Base-by-base conservation (phyloP, 2,329 filamentous ascomycete species). In the Graphiopsis chlorocephala region DNA sequence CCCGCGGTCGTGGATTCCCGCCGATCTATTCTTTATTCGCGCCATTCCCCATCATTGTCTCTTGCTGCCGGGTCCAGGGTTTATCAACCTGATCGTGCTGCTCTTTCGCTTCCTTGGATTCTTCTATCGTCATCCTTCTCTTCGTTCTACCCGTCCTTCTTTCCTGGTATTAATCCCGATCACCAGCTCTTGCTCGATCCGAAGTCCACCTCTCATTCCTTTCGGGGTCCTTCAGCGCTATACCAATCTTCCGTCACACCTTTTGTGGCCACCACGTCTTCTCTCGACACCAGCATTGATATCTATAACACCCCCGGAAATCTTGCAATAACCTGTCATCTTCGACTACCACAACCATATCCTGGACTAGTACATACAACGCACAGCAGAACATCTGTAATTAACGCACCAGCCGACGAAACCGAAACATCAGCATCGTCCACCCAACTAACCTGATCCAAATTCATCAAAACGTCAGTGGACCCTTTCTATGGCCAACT, bases 11-110 rank as follows among this genome's bases (percentile, higher is more conserved):
- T 66, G 62, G 57, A 65, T 64, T 60, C 62, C 59, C 63, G 69
- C 69, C 69, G 70, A 73, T 72, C 70, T 71, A 66, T 63, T 69
- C 70, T 69, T 67, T 69, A 69, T 67, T 68, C 65, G 65, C 66
- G 66, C 65, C 64, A 59, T 65, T 67, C 67, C 66, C 69, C 68
- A 68, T 67, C 66, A 64, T 64, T 66, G 65, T 59, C 66, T 68
- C 70, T 65, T 64, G 68, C 65, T 23, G 64, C 65, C 64, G 61
- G 63, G 65, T 70, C 70, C 71, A 73, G 69, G 70, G 70, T 73
- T 73, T 70, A 71, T 72, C 67, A 71, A 71, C 67, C 64, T 66
- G 66, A 64, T 68, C 67, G 65, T 68, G 53, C 62, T 67, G 48
- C 64, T 61, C 62, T 61, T 68, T 71, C 68, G 65, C 67, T 66